phyloP scores from a whole-genome alignment of 768 basidiomycete species.

The Pleurotus ostreatus region DNA sequence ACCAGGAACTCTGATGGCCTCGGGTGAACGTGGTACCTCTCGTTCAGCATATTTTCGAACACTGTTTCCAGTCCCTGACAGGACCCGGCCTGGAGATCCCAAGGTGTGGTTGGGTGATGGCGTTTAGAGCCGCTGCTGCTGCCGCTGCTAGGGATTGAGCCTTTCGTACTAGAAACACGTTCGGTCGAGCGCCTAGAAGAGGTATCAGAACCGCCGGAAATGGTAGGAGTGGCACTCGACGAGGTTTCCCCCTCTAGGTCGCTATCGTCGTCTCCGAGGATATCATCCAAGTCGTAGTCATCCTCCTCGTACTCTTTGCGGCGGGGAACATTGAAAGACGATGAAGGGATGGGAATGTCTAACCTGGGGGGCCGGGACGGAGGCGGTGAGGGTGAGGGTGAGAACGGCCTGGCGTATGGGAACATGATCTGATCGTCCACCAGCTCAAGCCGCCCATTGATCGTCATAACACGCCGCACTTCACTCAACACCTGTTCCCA shows the following conservation, averaged over 20 bases:
- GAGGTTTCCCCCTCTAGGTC: slow-evolving; percentile 2
- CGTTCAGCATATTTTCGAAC: slow-evolving; percentile 40
- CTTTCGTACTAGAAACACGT: background rate
- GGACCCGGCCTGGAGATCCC: slow-evolving; percentile 24
- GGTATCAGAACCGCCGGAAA: slow-evolving; percentile 3
- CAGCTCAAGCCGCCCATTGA: slow-evolving; percentile 42
- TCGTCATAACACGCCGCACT: slow-evolving; percentile 37
- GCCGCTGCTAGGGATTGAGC: background rate
- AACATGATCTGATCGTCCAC: slow-evolving; percentile 45
- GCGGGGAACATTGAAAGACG: slow-evolving; percentile 2
- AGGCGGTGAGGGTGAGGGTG: background rate
- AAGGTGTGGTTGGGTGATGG: slow-evolving; percentile 10
- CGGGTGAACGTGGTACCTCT: slow-evolving; percentile 32
- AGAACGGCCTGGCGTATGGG: slow-evolving; percentile 21
- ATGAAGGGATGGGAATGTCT: slow-evolving; percentile 6
- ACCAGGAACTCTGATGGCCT: slow-evolving; percentile 31
- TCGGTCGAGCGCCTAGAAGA: slow-evolving; percentile 1
- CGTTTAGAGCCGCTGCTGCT: background rate
- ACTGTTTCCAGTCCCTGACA: slow-evolving; percentile 33
- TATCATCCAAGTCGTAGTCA: background rate
- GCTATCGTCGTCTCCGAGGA: slow-evolving; percentile 4
- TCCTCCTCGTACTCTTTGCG: slow-evolving; percentile 1
- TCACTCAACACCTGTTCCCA: slow-evolving; percentile 42
- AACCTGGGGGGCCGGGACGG: background rate
- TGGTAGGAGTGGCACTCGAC: background rate